Evolutionary conservation across 352 stramenopile genomes (phyloP).

Genomic region (Globisporangium orthogonon): DNA sequence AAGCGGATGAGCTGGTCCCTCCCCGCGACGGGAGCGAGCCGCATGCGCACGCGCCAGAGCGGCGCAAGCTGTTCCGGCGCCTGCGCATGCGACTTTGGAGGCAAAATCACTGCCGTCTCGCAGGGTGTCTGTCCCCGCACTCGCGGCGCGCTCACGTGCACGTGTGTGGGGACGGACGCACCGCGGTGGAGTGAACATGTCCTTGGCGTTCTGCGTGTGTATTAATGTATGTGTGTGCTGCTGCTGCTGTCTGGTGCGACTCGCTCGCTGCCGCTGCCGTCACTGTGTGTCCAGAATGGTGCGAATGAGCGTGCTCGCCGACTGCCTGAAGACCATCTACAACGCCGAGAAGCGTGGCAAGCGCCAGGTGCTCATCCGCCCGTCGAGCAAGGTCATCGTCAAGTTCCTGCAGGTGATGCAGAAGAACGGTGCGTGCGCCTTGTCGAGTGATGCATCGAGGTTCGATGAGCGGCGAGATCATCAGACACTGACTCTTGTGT

Average conservation of each 20-base stretch:
- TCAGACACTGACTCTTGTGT: background rate
- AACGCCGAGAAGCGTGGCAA: conserved; percentile 99
- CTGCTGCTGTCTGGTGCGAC: conserved; percentile 12
- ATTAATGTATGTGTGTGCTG: conserved; percentile 30
- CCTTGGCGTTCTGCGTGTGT: conserved; percentile 47
- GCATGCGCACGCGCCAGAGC: conserved; percentile 9
- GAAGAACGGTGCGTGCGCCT: conserved; percentile 89
- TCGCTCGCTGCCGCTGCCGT: background rate
- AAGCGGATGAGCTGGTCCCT: conserved; percentile 9
- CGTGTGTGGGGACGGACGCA: conserved; percentile 3
- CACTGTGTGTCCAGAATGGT: conserved; percentile 88
- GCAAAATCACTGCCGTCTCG: conserved; percentile 31
- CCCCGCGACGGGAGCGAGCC: conserved; percentile 2
- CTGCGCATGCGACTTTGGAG: conserved; percentile 57
- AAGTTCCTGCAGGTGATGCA: conserved; percentile 99
- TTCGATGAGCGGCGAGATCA: too few species aligned
- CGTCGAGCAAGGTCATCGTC: conserved; percentile 99
- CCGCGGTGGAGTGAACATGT: conserved; percentile 28
- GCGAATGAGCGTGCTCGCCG: conserved; percentile 99
- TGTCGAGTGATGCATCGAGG: too few species aligned
- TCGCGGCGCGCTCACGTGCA: too few species aligned
- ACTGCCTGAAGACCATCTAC: conserved; percentile 99
- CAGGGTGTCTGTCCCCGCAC: conserved; percentile 6
- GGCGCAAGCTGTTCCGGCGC: conserved; percentile 3
- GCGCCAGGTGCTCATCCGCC: conserved; percentile 98